Evolutionary conservation across 768 basidiomycete species (phyloP), one percentile per base, ranked within the genome.

Genomic region (Grammothele lineata): DNA sequence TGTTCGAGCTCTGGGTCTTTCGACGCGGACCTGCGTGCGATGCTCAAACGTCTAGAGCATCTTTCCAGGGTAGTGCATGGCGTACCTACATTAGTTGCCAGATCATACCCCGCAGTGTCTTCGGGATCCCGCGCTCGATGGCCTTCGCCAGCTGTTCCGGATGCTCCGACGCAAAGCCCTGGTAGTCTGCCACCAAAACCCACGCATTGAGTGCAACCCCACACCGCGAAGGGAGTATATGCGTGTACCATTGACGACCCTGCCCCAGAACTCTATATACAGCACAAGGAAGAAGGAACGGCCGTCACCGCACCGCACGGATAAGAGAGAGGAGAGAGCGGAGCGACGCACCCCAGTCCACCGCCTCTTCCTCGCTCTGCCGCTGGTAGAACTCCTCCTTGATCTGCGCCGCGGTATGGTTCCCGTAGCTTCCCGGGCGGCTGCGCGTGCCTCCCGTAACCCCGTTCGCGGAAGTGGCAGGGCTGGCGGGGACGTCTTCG

Each of bases 141-240:
- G 93, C 95, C 57, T 76, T 75, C 1, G 92, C 91, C 21, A 99
- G 71, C 49, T 85, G 77, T 52, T 88, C 82, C 3, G 95, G 77
- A 46, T 81, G 70, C 41, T 84, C 79, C 12, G 87, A 69, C 5
- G 96, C 96, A 47, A 93, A 95, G 4, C 68, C 72, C 61, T 92
- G 88, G 62, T 98, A 99, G 64, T 97, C 92, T 85, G 48, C 17
- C n/a, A n/a, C n/a, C n/a, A n/a, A n/a, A n/a, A n/a, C n/a, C n/a
- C n/a, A n/a, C n/a, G n/a, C n/a, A n/a, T n/a, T n/a, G n/a, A n/a
- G n/a, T n/a, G n/a, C n/a, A n/a, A n/a, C n/a, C n/a, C n/a, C n/a
- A n/a, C n/a, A n/a, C n/a, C n/a, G n/a, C n/a, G n/a, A n/a, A n/a
- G n/a, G n/a, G n/a, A n/a, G n/a, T n/a, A n/a, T n/a, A n/a, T n/a